A percentile compares a stretch with the other conserved stretches of the same genome.
These are phyloP conservation scores for Heterobasidion occidentale DNA, from an alignment of 1,284 basidiomycete genomes.

Conservation along the genomic window DNA sequence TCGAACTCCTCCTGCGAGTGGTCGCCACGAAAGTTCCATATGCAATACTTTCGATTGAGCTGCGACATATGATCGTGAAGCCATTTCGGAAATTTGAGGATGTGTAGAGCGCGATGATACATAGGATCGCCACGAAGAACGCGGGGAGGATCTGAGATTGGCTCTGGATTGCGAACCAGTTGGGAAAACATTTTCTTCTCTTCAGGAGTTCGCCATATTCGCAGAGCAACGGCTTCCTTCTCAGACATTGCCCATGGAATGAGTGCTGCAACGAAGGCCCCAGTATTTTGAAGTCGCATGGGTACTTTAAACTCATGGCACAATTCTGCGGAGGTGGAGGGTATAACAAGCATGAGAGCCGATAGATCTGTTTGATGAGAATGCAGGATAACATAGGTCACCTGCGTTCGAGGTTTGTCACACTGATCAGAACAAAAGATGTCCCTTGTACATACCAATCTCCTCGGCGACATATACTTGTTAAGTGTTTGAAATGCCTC, in stretches of 20 bases:
- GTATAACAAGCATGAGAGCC: slow-evolving; percentile 35
- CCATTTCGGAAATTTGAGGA: slow-evolving; percentile 35
- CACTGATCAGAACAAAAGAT: slow-evolving; percentile 4
- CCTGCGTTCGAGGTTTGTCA: slow-evolving; percentile 26
- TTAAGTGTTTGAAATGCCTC: slow-evolving; percentile 35
- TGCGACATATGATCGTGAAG: slow-evolving; percentile 34
- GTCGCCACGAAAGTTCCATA: slow-evolving; percentile 28
- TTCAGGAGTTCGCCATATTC: slow-evolving; percentile 8
- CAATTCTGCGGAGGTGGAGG: slow-evolving; percentile 16
- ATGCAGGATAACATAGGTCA: slow-evolving; percentile 36
- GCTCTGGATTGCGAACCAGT: slow-evolving; percentile 3
- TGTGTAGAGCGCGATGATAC: slow-evolving; percentile 34
- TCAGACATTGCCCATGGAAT: slow-evolving; percentile 36
- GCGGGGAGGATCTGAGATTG: slow-evolving; percentile 3
- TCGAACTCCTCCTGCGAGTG: slow-evolving; percentile 24
- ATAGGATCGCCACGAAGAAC: slow-evolving; percentile 14
- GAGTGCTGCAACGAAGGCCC: slow-evolving; percentile 34
- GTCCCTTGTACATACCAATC: slow-evolving; percentile 17
- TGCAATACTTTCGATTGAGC: slow-evolving; percentile 24
- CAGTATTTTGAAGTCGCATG: slow-evolving; percentile 14
- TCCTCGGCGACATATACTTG: slow-evolving; percentile 35
- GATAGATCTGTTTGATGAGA: slow-evolving; percentile 15
- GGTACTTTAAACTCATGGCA: slow-evolving; percentile 21
- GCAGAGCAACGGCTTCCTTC: slow-evolving; percentile 13
- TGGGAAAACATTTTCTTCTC: background rate